Evolutionary conservation across 202 grass and related monocot genomes (phyloP).

Genomic region (Schoenoplectus triqueter): DNA sequence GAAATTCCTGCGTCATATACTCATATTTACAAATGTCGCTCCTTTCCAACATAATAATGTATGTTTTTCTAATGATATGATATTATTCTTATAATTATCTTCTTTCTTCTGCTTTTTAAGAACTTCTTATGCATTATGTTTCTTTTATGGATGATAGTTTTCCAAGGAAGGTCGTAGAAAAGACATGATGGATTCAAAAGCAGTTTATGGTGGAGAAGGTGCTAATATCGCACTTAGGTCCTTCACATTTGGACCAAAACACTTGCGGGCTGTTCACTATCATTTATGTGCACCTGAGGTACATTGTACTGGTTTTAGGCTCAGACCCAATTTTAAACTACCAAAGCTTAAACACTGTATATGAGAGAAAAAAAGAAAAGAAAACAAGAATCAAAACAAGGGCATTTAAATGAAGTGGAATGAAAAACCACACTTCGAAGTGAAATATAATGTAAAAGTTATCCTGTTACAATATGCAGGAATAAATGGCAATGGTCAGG

Average conservation of each 20-base stretch:
- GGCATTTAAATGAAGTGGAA: background rate
- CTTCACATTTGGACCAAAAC: conserved; percentile 24
- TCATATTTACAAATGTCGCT: background rate
- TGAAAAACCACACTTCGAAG: too few species aligned
- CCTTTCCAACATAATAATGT: background rate
- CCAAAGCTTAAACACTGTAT: background rate
- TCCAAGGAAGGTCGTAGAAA: conserved; percentile 22
- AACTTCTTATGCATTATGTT: background rate
- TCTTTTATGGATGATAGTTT: conserved; percentile 35
- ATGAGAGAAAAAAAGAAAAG: background rate
- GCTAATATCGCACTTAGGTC: background rate
- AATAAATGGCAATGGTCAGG: too few species aligned
- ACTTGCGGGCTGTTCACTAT: conserved; percentile 27
- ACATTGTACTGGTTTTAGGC: background rate
- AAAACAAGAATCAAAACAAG: background rate
- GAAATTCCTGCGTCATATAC: background rate
- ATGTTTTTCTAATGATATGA: background rate
- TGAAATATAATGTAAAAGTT: too few species aligned
- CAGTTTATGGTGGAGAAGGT: background rate
- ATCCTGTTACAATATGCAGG: too few species aligned
- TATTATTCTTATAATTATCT: background rate
- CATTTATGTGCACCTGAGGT: conserved; percentile 38
- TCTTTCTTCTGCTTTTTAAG: background rate
- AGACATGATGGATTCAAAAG: conserved; percentile 41
- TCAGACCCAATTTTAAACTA: background rate